A percentile compares a stretch with the other conserved stretches of the same genome.
phyloP scores from a whole-genome alignment of 2,329 filamentous ascomycete species.

The Penicillium expansum region DNA sequence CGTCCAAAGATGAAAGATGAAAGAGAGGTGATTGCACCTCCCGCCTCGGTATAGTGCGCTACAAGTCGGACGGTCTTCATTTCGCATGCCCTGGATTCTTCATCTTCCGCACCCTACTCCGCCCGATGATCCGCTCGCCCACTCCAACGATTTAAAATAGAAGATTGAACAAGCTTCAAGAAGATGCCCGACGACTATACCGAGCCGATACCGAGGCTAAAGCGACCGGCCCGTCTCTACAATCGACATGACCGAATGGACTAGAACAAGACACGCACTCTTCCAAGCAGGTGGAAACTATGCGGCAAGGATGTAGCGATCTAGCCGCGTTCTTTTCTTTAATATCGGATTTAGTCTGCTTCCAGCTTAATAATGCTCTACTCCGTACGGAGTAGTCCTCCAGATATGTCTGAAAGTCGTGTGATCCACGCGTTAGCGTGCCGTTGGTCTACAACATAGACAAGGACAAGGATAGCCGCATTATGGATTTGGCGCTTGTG shows the following conservation, averaged over 20 bases:
- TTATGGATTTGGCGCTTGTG: constrained; percentile 22
- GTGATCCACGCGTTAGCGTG: constrained; percentile 7
- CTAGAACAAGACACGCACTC: constrained; percentile 7
- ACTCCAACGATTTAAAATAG: not conserved
- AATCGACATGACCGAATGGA: constrained; percentile 5
- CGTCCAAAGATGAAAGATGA: not conserved
- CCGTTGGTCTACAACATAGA: constrained; percentile 14
- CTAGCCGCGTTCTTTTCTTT: constrained; percentile 24
- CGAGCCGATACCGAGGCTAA: constrained; percentile 9
- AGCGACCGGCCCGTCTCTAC: constrained; percentile 14
- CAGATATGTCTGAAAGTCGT: constrained; percentile 20
- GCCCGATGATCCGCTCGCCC: constrained; percentile 1
- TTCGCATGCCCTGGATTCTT: constrained; percentile 11
- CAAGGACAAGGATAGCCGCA: constrained; percentile 11
- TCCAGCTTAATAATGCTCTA: constrained; percentile 21
- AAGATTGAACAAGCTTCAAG: not conserved
- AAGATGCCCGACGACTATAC: constrained; percentile 12
- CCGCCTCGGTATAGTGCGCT: not conserved
- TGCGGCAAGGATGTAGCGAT: constrained; percentile 18
- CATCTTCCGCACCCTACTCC: not conserved
- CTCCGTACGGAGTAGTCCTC: no score
- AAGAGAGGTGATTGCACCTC: no score
- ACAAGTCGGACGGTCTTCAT: not conserved
- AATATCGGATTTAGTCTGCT: constrained; percentile 20
- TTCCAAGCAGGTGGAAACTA: constrained; percentile 25